A percentile compares a stretch with the other conserved stretches of the same genome.
Evolutionary conservation across 2,329 filamentous ascomycete genomes (phyloP).

Genomic region (Colletotrichum aenigma): DNA sequence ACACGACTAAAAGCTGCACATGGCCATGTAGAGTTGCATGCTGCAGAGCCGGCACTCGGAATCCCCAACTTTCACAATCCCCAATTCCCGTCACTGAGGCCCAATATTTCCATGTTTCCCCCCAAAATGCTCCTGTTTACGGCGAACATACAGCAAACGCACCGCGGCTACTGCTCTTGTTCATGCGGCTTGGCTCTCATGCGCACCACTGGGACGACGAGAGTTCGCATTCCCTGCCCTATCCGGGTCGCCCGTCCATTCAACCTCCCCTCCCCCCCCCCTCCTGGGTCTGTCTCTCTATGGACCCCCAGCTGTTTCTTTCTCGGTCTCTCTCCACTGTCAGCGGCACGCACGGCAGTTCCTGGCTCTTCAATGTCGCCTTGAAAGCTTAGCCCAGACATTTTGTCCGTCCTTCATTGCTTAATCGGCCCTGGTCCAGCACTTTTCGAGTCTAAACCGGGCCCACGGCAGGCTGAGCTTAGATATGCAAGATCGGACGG

Average conservation of each 20-base stretch:
- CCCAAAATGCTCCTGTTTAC: background rate
- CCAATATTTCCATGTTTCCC: background rate
- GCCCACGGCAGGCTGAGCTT: background rate
- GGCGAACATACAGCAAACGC: background rate
- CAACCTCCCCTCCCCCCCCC: background rate
- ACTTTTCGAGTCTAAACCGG: background rate
- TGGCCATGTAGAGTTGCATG: background rate
- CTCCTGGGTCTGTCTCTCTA: background rate
- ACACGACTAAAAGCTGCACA: background rate
- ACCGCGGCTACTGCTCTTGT: background rate
- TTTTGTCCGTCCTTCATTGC: background rate
- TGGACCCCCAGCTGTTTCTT: background rate
- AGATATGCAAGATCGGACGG: background rate
- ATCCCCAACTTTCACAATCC: background rate
- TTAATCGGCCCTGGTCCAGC: background rate
- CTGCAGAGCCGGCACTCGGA: slow-evolving; percentile 1
- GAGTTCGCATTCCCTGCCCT: background rate
- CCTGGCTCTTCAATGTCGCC: background rate
- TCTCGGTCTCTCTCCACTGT: background rate
- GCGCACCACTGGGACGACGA: background rate
- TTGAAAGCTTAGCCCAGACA: background rate
- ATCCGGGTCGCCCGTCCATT: background rate
- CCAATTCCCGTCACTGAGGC: background rate
- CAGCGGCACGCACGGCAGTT: background rate
- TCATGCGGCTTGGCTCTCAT: background rate